Conservation (phyloP, 202 grass and related monocot genomes). For the Digitaria exilis region DNA sequence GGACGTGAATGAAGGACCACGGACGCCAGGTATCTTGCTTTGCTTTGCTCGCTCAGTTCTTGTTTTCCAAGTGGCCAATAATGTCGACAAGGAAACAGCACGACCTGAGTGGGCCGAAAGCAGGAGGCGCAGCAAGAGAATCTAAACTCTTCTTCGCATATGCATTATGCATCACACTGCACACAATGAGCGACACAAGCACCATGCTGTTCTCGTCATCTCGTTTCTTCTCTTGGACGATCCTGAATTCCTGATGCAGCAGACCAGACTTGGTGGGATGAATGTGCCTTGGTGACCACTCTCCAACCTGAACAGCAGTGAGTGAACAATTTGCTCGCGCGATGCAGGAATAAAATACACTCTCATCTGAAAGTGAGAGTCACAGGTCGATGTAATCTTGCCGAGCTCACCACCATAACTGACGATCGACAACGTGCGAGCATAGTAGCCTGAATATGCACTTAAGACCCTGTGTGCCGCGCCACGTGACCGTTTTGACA, state of each 20-base stretch:
- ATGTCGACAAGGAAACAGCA: background rate
- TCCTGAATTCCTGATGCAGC: background rate
- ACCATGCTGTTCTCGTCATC: background rate
- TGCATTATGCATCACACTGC: background rate
- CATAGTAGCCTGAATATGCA: too few species aligned
- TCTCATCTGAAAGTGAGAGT: background rate
- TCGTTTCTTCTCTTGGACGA: background rate
- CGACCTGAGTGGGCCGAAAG: background rate
- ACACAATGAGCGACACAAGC: too few species aligned
- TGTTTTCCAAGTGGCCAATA: too few species aligned
- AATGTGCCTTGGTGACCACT: background rate
- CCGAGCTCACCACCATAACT: background rate
- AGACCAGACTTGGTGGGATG: background rate
- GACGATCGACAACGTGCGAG: background rate
- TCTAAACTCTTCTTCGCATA: background rate
- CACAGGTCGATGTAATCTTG: slow-evolving; percentile 16
- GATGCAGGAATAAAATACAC: background rate
- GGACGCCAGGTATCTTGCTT: too few species aligned
- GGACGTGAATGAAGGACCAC: too few species aligned
- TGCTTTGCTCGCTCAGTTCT: too few species aligned
- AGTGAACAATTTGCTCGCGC: too few species aligned
- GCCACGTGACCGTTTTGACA: slow-evolving; percentile 29
- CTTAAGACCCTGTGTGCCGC: too few species aligned
- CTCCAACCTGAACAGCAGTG: background rate
- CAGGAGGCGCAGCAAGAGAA: background rate